phyloP scores from a whole-genome alignment of 1,284 basidiomycete genomes.

The Xerocomus amazonicus region DNA sequence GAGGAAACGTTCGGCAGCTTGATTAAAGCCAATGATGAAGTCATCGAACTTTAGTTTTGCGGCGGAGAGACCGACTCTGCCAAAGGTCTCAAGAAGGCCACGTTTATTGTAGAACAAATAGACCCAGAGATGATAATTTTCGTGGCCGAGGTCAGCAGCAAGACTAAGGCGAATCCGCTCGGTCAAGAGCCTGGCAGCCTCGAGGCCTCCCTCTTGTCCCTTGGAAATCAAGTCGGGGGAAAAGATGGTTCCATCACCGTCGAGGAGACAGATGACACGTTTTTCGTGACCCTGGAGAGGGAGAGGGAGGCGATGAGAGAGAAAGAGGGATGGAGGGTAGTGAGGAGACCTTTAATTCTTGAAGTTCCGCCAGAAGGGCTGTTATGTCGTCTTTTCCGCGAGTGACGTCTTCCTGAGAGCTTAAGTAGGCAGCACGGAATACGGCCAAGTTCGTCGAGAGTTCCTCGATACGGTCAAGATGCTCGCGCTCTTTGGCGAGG shows the following conservation, averaged over 20 bases:
- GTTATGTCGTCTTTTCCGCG: conserved; percentile 16
- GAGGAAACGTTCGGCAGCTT: conserved; percentile 57
- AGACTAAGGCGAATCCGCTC: conserved; percentile 48
- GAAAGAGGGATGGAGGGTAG: too few relatives aligned
- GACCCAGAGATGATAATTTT: conserved; percentile 56
- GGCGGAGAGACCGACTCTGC: conserved; percentile 37
- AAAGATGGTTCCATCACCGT: conserved; percentile 68
- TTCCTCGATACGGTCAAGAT: conserved; percentile 20
- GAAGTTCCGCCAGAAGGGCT: conserved; percentile 23
- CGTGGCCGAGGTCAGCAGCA: conserved; percentile 35
- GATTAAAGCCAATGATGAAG: conserved; percentile 65
- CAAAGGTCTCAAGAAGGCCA: conserved; percentile 52
- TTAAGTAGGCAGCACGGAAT: conserved; percentile 25
- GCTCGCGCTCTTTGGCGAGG: conserved; percentile 23
- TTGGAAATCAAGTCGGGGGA: conserved; percentile 46
- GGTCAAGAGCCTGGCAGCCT: conserved; percentile 50
- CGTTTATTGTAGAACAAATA: conserved; percentile 63
- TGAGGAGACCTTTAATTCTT: conserved; percentile 20
- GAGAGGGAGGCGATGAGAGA: background rate
- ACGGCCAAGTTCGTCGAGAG: conserved; percentile 25
- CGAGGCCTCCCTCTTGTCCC: conserved; percentile 55
- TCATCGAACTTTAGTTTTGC: conserved; percentile 52
- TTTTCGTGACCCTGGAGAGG: conserved; percentile 37
- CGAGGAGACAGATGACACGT: conserved; percentile 56
- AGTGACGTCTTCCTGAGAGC: conserved; percentile 20